Evolutionary conservation across 768 basidiomycete genomes (phyloP).

Genomic region (Tulasnella calospora): DNA sequence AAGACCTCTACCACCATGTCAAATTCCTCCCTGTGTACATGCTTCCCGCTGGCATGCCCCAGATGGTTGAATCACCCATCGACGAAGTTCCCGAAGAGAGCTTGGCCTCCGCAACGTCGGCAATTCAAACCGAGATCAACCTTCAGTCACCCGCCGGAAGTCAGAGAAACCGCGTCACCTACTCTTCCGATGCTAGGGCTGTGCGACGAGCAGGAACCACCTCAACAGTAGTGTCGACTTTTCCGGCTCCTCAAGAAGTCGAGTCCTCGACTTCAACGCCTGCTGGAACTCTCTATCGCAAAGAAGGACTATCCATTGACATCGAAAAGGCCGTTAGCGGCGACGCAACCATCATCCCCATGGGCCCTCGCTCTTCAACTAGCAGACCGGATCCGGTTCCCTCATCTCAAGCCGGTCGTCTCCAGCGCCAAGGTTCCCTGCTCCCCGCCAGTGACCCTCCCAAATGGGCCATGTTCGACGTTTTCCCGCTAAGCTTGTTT

Average conservation of each 20-base stretch:
- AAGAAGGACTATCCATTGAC: not conserved
- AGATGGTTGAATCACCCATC: not conserved
- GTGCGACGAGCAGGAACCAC: not conserved
- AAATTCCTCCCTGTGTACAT: constrained; percentile 51
- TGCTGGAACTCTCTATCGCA: not conserved
- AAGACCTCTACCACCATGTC: constrained; percentile 34
- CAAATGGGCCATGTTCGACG: constrained; percentile 54
- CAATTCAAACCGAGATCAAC: not conserved
- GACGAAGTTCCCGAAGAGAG: not conserved
- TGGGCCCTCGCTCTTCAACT: not conserved
- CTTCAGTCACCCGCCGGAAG: not conserved
- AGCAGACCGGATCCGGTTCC: not conserved
- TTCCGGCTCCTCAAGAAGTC: not conserved
- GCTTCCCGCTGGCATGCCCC: constrained; percentile 28
- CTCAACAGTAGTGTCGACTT: not conserved
- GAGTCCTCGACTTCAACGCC: not conserved
- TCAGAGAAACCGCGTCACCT: not conserved
- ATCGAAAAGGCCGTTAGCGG: not conserved
- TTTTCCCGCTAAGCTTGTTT: constrained; percentile 65
- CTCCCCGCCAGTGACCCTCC: constrained; percentile 55
- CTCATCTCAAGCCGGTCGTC: not conserved
- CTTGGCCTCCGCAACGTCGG: not conserved
- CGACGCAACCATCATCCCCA: not conserved
- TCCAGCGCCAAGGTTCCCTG: constrained; percentile 45
- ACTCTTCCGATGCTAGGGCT: not conserved